Base-by-base conservation (phyloP, 345 rosid genomes). In the Trapa bicornis region DNA sequence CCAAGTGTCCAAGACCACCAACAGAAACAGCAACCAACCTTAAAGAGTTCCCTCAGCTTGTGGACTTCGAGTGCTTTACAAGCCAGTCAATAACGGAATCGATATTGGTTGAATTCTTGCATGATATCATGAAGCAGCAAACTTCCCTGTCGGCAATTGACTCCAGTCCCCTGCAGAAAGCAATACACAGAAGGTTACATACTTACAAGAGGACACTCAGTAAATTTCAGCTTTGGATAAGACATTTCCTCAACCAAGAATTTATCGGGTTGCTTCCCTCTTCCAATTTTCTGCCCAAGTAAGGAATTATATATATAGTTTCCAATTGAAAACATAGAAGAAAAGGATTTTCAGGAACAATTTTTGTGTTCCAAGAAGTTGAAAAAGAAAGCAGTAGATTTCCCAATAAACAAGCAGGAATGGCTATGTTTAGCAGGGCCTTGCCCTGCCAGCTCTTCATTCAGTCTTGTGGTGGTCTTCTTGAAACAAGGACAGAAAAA, bases 81-180 rank as follows among this genome's bases (percentile, higher is more conserved):
- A 94, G 96, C 99, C 99, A 91, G 66, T 94, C 96, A 4, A 94
- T 85, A 39, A 91, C 97, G 1, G 71, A 76, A 75, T 91, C 97
- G 29, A 94, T 91, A 83, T 94, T 91, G 65, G 85, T 54, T 0
- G 96, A 87, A 71, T 94, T 94, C 87, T 89, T 94, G 88, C 99
- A 94, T 10, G 99, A 94, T 78, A 94, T 91, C 99, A 94, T 87
- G 66, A 89, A 87, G 84, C 96, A 91, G 67, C 97, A 89, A 33
- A 94, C 96, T 81, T 94, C 97, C 80, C 97, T 85, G 60, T 89
- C 96, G 37, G 77, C 68, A 33, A 94, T 76, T 6, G 88, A 77
- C 50, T 85, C 87, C 65, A 94, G 91, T 57, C 91, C 93, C 70
- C 99, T 94, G 84, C 72, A 76, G 76, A 67, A 74, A 65, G 33